Evolutionary conservation across 2,329 filamentous ascomycete species (phyloP).

Genomic region (Fusarium sp.): DNA sequence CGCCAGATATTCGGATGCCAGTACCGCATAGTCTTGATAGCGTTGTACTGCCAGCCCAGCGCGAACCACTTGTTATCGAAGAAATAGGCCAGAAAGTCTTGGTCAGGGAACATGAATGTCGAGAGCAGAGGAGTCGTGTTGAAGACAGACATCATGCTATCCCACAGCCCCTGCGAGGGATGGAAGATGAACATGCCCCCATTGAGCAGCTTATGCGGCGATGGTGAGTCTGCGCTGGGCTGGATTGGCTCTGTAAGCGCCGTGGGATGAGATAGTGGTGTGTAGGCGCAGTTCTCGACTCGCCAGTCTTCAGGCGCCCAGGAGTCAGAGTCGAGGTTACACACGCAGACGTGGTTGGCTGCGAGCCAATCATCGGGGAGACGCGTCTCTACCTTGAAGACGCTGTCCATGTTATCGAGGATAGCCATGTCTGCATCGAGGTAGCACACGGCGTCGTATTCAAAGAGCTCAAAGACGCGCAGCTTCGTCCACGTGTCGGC

Average conservation of each 20-base stretch:
- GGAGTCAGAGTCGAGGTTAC: constrained; percentile 35
- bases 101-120: constrained; percentile 34
- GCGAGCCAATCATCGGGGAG: constrained; percentile 38
- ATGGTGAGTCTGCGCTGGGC: constrained; percentile 8
- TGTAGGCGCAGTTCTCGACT: constrained; percentile 38
- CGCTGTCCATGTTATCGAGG: constrained; percentile 34
- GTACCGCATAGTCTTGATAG: constrained; percentile 41
- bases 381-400: constrained; percentile 22
- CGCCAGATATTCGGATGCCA: constrained; percentile 40
- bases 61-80: constrained; percentile 36
- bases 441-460: constrained; percentile 38
- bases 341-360: constrained; percentile 41
- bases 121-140: constrained; percentile 30
- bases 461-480: constrained; percentile 33
- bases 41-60: constrained; percentile 40
- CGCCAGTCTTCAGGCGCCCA: constrained; percentile 40
- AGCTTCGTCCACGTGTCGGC: constrained; percentile 39
- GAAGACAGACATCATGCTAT: constrained; percentile 24
- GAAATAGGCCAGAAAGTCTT: constrained; percentile 36
- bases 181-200: constrained; percentile 41
- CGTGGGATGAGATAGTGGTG: constrained; percentile 25
- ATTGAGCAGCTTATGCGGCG: constrained; percentile 33
- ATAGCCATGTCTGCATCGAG: constrained; percentile 41
- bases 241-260: constrained; percentile 26
- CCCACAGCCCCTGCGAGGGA: constrained; percentile 27